phyloP scores from a whole-genome alignment of 2,329 filamentous ascomycete species.

The Aspergillus tamarii region DNA sequence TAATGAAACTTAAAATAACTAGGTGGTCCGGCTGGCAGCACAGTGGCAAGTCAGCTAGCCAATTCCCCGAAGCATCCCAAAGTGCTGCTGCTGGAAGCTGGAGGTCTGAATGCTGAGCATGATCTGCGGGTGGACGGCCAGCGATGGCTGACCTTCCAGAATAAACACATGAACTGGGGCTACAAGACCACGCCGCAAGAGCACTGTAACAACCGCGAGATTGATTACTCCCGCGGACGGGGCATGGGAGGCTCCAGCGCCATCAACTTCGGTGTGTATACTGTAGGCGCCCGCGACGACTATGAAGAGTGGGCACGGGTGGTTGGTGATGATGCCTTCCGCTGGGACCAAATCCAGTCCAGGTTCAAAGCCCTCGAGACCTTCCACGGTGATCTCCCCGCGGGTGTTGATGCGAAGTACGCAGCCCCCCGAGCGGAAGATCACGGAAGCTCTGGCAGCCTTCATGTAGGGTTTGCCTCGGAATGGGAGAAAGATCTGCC shows the following conservation, averaged over 20 bases:
- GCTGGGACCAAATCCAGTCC: slow-evolving; percentile 57
- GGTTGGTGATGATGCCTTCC: slow-evolving; percentile 59
- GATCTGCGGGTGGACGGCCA: slow-evolving; percentile 57
- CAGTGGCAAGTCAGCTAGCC: slow-evolving; percentile 59
- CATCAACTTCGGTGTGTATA: slow-evolving; percentile 61
- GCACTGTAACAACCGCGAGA: slow-evolving; percentile 46
- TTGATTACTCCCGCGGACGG: slow-evolving; percentile 56
- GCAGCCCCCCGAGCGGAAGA: slow-evolving; percentile 47
- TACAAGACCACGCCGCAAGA: slow-evolving; percentile 56
- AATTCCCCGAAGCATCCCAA: slow-evolving; percentile 50
- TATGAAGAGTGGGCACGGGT: slow-evolving; percentile 64
- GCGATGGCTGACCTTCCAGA: slow-evolving; percentile 57
- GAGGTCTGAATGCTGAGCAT: slow-evolving; percentile 53
- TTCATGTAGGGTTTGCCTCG: slow-evolving; percentile 53
- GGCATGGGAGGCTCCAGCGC: slow-evolving; percentile 57
- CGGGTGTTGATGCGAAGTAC: slow-evolving; percentile 49
- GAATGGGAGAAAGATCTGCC: slow-evolving; percentile 56
- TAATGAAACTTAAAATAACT: background rate
- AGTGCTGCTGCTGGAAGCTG: slow-evolving; percentile 66
- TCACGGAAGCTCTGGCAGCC: slow-evolving; percentile 55
- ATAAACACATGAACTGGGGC: slow-evolving; percentile 56
- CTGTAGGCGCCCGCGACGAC: slow-evolving; percentile 60
- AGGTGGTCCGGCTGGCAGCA: slow-evolving; percentile 65
- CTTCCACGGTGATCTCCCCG: slow-evolving; percentile 50
- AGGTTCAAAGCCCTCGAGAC: slow-evolving; percentile 59